Evolutionary conservation across 306 rosid genomes (phyloP).

Genomic region (Citrullus amarus): DNA sequence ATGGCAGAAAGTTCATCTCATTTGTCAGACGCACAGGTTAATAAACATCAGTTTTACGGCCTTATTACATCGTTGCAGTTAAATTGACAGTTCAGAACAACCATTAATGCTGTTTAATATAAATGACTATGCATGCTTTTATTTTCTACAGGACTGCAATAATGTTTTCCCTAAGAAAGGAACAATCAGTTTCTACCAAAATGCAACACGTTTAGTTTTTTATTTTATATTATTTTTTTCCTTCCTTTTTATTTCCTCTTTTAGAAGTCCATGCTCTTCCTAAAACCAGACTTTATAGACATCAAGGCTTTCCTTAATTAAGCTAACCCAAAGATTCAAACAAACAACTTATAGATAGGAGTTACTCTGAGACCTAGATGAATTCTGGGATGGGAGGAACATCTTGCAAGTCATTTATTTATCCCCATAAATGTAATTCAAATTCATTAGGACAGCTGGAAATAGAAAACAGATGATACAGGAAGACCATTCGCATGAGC

Average conservation of each 20-base stretch:
- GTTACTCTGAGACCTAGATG: not conserved
- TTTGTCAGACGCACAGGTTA: not conserved
- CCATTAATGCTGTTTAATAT: not conserved
- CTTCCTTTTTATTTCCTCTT: not conserved
- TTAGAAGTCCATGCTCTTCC: not conserved
- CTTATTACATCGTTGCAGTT: not conserved
- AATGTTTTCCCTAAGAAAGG: not conserved
- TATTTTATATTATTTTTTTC: not conserved
- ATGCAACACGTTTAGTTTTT: not conserved
- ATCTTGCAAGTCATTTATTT: not conserved
- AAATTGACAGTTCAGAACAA: not conserved
- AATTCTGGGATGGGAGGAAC: not conserved
- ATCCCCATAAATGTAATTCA: not conserved
- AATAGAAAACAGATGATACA: not conserved
- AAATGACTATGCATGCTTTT: not conserved
- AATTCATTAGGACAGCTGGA: not conserved
- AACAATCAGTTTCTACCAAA: not conserved
- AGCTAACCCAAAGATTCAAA: not conserved
- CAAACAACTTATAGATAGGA: not conserved
- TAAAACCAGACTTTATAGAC: not conserved
- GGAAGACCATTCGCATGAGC: not conserved
- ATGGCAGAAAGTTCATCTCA: not conserved
- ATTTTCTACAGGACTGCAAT: not conserved
- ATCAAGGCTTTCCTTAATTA: not conserved
- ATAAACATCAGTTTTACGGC: not conserved